Conservation (phyloP, 345 rosid species). For the thale cress (Arabidopsis thaliana) region TAIR10.1 NC_003071.7:17842001-17842500, state of each 20-base stretch:
- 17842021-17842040: constrained; percentile 91
- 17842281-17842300: constrained; percentile 96
- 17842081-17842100: constrained; percentile 79
- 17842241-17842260: constrained; percentile 50
- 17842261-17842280: constrained; percentile 85
- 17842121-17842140: constrained; percentile 93
- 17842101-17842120: constrained; percentile 80
- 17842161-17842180: constrained; percentile 55
- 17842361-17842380: constrained; percentile 97
- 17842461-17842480: constrained; percentile 12
- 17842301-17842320: constrained; percentile 95
- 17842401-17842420: constrained; percentile 81
- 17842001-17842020: constrained; percentile 88
- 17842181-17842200: not conserved
- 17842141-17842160: constrained; percentile 93
- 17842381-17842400: constrained; percentile 98
- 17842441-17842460: not conserved
- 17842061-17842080: constrained; percentile 76
- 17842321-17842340: constrained; percentile 98
- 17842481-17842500: constrained; percentile 86
- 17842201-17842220: constrained; percentile 6
- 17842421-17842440: constrained; percentile 22
- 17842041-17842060: constrained; percentile 83
- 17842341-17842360: constrained; percentile 82
- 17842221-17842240: constrained; percentile 3